Conservation (phyloP, 306 rosid genomes). For the Vigna reflexopilosa region DNA sequence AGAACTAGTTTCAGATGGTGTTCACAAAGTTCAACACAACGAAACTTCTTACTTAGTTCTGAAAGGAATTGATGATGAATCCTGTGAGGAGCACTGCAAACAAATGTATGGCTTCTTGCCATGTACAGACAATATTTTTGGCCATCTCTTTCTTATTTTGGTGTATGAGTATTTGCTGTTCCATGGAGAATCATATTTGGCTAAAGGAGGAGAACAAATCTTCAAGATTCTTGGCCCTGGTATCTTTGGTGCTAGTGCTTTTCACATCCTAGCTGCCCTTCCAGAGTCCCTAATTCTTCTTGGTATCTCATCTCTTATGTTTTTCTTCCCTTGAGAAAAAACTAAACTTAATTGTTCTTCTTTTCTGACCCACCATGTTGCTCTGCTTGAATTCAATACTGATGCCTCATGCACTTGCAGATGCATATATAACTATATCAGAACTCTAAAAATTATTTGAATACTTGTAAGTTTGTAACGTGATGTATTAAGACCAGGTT, state of each 20-base stretch:
- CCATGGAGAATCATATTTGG: conserved; percentile 58
- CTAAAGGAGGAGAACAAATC: conserved; percentile 51
- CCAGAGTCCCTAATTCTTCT: conserved; percentile 58
- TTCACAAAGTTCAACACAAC: conserved; percentile 15
- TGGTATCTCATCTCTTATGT: conserved; percentile 44
- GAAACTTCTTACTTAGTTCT: conserved; percentile 31
- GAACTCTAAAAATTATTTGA: background rate
- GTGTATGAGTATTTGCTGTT: conserved; percentile 57
- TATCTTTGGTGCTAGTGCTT: conserved; percentile 59
- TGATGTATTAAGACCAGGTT: no score
- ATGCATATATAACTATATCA: background rate
- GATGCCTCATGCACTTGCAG: no score
- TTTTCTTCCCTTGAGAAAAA: background rate
- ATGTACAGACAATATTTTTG: conserved; percentile 49
- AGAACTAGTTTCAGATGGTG: conserved; percentile 45
- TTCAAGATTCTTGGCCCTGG: conserved; percentile 71
- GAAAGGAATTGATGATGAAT: conserved; percentile 35
- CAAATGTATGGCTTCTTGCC: conserved; percentile 66
- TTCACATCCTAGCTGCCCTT: conserved; percentile 58
- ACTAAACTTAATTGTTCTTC: background rate
- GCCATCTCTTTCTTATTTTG: conserved; percentile 54
- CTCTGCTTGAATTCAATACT: background rate
- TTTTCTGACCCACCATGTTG: background rate
- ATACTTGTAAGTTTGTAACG: no score
- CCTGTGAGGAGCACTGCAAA: conserved; percentile 36